Evolutionary conservation across 768 basidiomycete genomes (phyloP).

Genomic region (Termitomyces sp.): DNA sequence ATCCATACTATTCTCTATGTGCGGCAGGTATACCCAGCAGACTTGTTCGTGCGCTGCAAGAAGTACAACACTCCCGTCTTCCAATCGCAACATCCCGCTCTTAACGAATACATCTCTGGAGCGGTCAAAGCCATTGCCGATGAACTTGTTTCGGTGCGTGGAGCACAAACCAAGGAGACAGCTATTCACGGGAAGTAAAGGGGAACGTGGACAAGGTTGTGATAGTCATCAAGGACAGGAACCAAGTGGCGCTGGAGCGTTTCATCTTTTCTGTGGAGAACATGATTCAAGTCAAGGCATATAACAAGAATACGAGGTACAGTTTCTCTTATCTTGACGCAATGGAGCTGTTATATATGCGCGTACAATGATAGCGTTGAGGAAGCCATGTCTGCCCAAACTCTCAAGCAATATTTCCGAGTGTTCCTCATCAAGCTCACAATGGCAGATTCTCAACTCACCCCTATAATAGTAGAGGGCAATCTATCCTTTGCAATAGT

Average conservation of each 20-base stretch:
- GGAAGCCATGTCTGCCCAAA: slow-evolving; percentile 57
- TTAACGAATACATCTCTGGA: slow-evolving; percentile 88
- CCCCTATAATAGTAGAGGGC: slow-evolving; percentile 47
- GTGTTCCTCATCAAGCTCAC: slow-evolving; percentile 77
- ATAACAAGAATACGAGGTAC: slow-evolving; percentile 66
- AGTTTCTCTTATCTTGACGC: not conserved
- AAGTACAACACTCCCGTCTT: slow-evolving; percentile 90
- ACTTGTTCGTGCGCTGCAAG: slow-evolving; percentile 80
- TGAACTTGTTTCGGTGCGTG: slow-evolving; percentile 59
- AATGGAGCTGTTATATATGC: not conserved
- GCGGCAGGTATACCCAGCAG: slow-evolving; percentile 84
- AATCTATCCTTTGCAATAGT: slow-evolving; percentile 78
- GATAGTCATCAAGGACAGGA: slow-evolving; percentile 78
- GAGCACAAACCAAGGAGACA: not conserved
- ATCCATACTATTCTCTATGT: slow-evolving; percentile 91
- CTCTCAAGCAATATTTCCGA: slow-evolving; percentile 72
- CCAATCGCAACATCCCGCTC: slow-evolving; percentile 86
- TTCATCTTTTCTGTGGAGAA: slow-evolving; percentile 85
- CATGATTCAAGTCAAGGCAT: slow-evolving; percentile 67
- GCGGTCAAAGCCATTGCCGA: slow-evolving; percentile 78
- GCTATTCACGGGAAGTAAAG: slow-evolving; percentile 27
- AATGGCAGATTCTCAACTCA: slow-evolving; percentile 71
- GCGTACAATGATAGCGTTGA: slow-evolving; percentile 43
- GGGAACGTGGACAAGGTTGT: slow-evolving; percentile 77
- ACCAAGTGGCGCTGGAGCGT: slow-evolving; percentile 79